Percentiles rank a stretch among this genome's conserved stretches.
phyloP scores from a whole-genome alignment of 148 eudicot genomes.

The Simmondsia chinensis region DNA sequence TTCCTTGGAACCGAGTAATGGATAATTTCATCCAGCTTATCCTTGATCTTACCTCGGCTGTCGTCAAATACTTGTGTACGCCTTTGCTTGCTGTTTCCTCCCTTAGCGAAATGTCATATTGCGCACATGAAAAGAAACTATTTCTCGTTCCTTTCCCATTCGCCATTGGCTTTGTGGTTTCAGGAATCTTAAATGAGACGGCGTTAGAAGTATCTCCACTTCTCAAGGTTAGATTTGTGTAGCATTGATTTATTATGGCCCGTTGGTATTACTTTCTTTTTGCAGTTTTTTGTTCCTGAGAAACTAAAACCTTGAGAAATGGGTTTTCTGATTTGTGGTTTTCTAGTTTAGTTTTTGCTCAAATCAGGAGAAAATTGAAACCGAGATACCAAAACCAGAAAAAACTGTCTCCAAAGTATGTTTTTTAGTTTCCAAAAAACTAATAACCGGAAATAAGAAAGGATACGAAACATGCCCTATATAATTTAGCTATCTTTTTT shows the following conservation, averaged over 20 bases:
- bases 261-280: too few species aligned
- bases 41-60: constrained; percentile 39
- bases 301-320: too few species aligned
- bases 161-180: constrained; percentile 49
- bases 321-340: too few species aligned
- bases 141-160: constrained; percentile 47
- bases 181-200: constrained; percentile 43
- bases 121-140: constrained; percentile 73
- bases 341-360: too few species aligned
- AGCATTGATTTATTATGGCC: neutral
- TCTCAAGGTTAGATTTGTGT: constrained; percentile 39
- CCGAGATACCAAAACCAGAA: too few species aligned
- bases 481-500: too few species aligned
- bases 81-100: constrained; percentile 60
- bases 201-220: constrained; percentile 46
- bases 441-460: too few species aligned
- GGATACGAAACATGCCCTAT: too few species aligned
- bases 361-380: too few species aligned
- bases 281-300: too few species aligned
- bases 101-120: constrained; percentile 78
- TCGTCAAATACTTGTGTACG: constrained; percentile 44
- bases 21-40: constrained; percentile 55
- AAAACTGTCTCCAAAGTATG: too few species aligned
- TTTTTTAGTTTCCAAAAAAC: too few species aligned
- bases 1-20: constrained; percentile 61